Conservation (phyloP, 2,329 filamentous ascomycete species). For the Monascus ruber region DNA sequence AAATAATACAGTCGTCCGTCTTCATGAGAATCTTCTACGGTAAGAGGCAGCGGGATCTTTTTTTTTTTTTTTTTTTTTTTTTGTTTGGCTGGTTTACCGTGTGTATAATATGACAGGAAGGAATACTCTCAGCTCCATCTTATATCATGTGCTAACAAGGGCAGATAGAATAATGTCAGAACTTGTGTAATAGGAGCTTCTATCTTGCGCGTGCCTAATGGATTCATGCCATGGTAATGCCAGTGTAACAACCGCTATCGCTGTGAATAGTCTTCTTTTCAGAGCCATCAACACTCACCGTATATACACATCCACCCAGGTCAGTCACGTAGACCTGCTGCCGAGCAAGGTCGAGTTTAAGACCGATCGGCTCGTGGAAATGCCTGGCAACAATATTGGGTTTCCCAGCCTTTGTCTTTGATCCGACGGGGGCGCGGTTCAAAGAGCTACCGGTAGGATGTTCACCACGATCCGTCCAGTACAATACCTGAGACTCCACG, state of each 20-base stretch:
- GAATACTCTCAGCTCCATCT: too few species aligned
- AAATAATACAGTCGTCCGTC: constrained; percentile 7
- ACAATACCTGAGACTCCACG: constrained; percentile 33
- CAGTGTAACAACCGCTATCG: constrained; percentile 11
- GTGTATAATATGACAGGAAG: too few species aligned
- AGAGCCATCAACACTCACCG: constrained; percentile 8
- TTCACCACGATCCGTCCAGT: constrained; percentile 53
- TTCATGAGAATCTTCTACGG: too few species aligned
- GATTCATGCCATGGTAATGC: constrained; percentile 1
- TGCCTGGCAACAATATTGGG: constrained; percentile 10
- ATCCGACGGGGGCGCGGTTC: constrained; percentile 27
- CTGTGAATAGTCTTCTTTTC: constrained; percentile 9
- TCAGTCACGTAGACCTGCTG: constrained; percentile 13
- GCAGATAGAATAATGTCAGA: too few species aligned
- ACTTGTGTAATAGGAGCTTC: too few species aligned
- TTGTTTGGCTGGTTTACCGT: too few species aligned
- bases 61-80: too few species aligned
- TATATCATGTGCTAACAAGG: too few species aligned
- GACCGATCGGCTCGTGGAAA: constrained; percentile 16
- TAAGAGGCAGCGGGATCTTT: too few species aligned
- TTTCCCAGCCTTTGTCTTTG: neutral
- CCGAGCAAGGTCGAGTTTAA: constrained; percentile 11
- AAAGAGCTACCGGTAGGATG: constrained; percentile 43
- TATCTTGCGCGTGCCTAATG: too few species aligned
- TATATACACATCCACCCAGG: constrained; percentile 15